Evolutionary conservation across 225 moss, liverwort and hornwort genomes (phyloP).

Genomic region (Polytrichum formosum): DNA sequence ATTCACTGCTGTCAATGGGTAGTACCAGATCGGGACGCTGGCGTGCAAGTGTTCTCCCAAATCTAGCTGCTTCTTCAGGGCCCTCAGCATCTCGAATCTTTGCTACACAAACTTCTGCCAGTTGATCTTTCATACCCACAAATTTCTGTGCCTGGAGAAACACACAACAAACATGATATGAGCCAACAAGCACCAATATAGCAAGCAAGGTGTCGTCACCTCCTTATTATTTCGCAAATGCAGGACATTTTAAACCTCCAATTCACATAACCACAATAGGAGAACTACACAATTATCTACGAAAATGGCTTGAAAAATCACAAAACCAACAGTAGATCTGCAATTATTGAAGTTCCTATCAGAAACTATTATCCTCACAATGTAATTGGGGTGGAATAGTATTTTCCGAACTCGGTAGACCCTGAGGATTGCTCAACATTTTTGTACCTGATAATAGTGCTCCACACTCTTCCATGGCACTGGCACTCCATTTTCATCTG

Average conservation of each 20-base stretch:
- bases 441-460: conserved; percentile 79
- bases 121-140: conserved; percentile 52
- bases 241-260: too few relatives aligned
- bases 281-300: conserved; percentile 3
- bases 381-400: too few relatives aligned
- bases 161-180: background rate
- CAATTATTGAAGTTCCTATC: too few relatives aligned
- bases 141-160: conserved; percentile 79
- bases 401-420: background rate
- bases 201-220: too few relatives aligned
- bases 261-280: background rate
- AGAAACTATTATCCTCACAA: too few relatives aligned
- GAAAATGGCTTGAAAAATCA: background rate
- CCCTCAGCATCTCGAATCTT: conserved; percentile 58
- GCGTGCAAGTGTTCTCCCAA: conserved; percentile 73
- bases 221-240: too few relatives aligned
- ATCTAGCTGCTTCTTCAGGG: conserved; percentile 90
- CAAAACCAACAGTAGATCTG: background rate
- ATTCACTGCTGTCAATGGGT: too few relatives aligned
- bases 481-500: conserved; percentile 47
- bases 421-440: background rate
- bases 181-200: too few relatives aligned
- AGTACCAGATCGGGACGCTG: conserved; percentile 79
- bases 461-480: conserved; percentile 75
- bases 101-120: conserved; percentile 48